A percentile compares a stretch with the other conserved stretches of the same genome.
phyloP scores from a whole-genome alignment of 2,329 filamentous ascomycete genomes.

The Hymenoscyphus scutula region DNA sequence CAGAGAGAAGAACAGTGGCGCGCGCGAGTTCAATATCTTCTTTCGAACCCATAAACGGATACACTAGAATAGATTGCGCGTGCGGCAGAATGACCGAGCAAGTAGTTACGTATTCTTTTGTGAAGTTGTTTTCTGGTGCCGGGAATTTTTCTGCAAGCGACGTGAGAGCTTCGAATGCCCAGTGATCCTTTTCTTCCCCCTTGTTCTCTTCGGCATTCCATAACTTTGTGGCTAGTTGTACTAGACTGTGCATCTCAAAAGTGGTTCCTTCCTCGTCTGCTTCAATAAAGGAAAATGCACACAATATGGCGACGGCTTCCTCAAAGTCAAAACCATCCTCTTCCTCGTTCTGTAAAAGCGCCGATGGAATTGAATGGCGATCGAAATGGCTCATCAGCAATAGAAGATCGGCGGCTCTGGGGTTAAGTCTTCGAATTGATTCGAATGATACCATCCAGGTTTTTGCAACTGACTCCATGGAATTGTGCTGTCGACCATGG shows the following conservation, averaged over 20 bases:
- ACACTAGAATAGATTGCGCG: too few relatives aligned
- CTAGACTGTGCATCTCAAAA: slow-evolving; percentile 7
- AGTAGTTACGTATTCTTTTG: not conserved
- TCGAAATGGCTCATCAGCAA: slow-evolving; percentile 23
- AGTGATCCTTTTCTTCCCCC: not conserved
- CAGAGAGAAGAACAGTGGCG: too few relatives aligned
- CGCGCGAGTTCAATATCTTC: too few relatives aligned
- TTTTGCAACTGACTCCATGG: slow-evolving; percentile 30
- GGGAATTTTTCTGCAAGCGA: not conserved
- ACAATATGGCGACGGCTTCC: slow-evolving; percentile 2
- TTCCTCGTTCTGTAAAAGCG: not conserved
- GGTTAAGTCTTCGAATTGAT: slow-evolving; percentile 32
- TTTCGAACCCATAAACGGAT: too few relatives aligned
- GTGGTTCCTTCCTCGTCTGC: not conserved
- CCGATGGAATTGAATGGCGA: slow-evolving; percentile 7
- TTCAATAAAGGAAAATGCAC: slow-evolving; percentile 7
- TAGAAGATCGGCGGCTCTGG: slow-evolving; percentile 18
- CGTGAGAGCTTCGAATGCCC: not conserved
- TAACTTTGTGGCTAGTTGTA: slow-evolving; percentile 5
- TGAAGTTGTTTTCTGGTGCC: not conserved
- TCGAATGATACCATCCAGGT: slow-evolving; percentile 39
- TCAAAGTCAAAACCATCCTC: slow-evolving; percentile 9
- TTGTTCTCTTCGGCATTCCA: not conserved
- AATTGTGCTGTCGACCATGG: slow-evolving; percentile 6
- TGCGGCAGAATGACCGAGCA: too few relatives aligned